These are phyloP conservation scores for Hymenochaete sp. DNA, from an alignment of 1,284 basidiomycete genomes.

Conservation along the genomic window DNA sequence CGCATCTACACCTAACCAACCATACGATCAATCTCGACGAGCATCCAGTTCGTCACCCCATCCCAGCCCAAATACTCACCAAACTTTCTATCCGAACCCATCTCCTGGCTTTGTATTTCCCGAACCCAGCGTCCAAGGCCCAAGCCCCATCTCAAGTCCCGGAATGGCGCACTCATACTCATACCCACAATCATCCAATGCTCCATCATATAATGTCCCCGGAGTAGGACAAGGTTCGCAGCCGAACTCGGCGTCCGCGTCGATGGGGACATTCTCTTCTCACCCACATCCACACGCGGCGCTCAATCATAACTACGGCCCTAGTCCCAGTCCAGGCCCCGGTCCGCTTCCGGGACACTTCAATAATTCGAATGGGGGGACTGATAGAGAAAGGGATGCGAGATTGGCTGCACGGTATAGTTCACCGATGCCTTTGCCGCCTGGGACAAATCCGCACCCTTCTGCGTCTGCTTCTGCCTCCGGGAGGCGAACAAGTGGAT, in stretches of 20 bases:
- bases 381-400: not conserved
- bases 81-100: no score
- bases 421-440: slow-evolving; percentile 13
- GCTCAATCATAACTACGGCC: not conserved
- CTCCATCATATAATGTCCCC: not conserved
- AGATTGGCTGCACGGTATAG: slow-evolving; percentile 8
- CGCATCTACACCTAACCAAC: not conserved
- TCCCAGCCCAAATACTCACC: not conserved
- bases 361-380: no score
- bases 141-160: not conserved
- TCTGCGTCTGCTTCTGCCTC: no score
- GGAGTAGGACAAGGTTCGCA: no score
- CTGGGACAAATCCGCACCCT: not conserved
- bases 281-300: not conserved
- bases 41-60: slow-evolving; percentile 1
- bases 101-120: no score
- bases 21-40: not conserved
- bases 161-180: not conserved
- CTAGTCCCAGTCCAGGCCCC: not conserved
- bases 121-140: slow-evolving; percentile 5
- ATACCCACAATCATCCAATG: not conserved
- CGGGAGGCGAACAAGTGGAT: not conserved
- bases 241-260: no score
- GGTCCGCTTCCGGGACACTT: no score
- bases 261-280: no score